Evolutionary conservation across 2,329 filamentous ascomycete species (phyloP).

Genomic region (Lojkania enalia): DNA sequence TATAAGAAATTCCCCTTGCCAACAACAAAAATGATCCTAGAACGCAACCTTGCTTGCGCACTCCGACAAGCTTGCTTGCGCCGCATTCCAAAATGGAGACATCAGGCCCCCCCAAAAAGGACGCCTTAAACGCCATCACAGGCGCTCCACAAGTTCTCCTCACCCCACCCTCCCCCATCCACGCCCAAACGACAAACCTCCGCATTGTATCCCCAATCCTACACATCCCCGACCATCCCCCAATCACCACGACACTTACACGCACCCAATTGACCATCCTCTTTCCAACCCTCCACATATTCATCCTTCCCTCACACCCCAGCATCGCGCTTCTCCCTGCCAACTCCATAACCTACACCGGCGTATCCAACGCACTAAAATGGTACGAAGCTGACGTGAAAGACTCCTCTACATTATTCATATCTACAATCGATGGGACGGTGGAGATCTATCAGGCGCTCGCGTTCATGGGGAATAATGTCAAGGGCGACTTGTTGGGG

Average conservation of each 20-base stretch:
- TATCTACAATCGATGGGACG: neutral
- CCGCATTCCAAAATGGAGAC: too few species aligned
- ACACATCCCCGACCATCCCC: constrained; percentile 8
- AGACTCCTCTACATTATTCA: neutral
- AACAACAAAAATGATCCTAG: too few species aligned
- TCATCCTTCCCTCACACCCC: constrained; percentile 12
- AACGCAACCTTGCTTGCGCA: too few species aligned
- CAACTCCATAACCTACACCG: constrained; percentile 11
- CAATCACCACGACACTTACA: constrained; percentile 13
- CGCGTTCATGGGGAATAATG: neutral
- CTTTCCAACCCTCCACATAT: constrained; percentile 15
- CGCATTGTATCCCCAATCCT: constrained; percentile 10
- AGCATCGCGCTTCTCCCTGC: constrained; percentile 12
- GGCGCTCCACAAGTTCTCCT: too few species aligned
- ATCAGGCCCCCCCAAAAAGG: too few species aligned
- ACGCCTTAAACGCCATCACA: too few species aligned
- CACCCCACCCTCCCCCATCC: neutral
- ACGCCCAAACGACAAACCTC: neutral
- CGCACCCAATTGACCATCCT: constrained; percentile 6
- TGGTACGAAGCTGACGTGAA: constrained; percentile 11
- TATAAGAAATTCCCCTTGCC: too few species aligned
- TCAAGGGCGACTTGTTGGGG: neutral
- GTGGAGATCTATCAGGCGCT: neutral
- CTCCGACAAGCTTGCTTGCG: too few species aligned
- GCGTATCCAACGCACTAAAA: constrained; percentile 10